Percentiles rank a stretch among this genome's conserved stretches.
phyloP scores from a whole-genome alignment of 805 yeast genomes.

The Yamadazyma scolyti region DNA sequence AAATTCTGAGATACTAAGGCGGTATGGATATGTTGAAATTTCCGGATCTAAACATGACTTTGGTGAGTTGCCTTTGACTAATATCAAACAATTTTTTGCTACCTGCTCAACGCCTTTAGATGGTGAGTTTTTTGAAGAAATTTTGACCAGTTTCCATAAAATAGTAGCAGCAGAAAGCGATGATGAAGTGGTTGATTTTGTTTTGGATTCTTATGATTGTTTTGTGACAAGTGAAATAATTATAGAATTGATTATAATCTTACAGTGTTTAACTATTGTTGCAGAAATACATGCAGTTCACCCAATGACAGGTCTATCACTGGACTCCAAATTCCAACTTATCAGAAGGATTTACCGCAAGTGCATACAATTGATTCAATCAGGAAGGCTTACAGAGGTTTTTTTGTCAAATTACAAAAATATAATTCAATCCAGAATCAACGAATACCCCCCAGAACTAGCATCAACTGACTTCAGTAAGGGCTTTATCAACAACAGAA shows the following conservation, averaged over 20 bases:
- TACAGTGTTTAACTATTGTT: conserved; percentile 47
- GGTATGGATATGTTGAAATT: conserved; percentile 87
- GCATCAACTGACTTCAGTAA: conserved; percentile 17
- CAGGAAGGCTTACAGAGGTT: conserved; percentile 42
- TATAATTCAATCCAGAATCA: conserved; percentile 33
- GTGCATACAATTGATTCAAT: conserved; percentile 57
- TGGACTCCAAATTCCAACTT: conserved; percentile 21
- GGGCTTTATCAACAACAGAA: conserved; percentile 14
- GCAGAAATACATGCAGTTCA: conserved; percentile 20
- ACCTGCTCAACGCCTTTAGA: conserved; percentile 8
- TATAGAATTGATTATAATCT: conserved; percentile 53
- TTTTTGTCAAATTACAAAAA: conserved; percentile 25
- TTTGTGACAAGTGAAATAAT: conserved; percentile 53
- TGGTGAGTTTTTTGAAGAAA: conserved; percentile 27
- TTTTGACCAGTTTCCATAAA: conserved; percentile 25
- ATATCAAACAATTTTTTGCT: conserved; percentile 36
- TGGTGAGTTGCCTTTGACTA: conserved; percentile 61
- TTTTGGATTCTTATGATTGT: conserved; percentile 60
- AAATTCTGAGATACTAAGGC: conserved; percentile 81
- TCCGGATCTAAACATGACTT: conserved; percentile 73
- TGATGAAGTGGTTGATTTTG: conserved; percentile 38
- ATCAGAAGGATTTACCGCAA: conserved; percentile 54
- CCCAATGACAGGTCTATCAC: conserved; percentile 14
- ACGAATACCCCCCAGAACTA: conserved; percentile 47
- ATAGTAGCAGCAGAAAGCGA: conserved; percentile 25